Percentiles rank a stretch among this genome's conserved stretches.
Conservation (phyloP, 2,329 filamentous ascomycete genomes). For the Hypoxylon sp. region DNA sequence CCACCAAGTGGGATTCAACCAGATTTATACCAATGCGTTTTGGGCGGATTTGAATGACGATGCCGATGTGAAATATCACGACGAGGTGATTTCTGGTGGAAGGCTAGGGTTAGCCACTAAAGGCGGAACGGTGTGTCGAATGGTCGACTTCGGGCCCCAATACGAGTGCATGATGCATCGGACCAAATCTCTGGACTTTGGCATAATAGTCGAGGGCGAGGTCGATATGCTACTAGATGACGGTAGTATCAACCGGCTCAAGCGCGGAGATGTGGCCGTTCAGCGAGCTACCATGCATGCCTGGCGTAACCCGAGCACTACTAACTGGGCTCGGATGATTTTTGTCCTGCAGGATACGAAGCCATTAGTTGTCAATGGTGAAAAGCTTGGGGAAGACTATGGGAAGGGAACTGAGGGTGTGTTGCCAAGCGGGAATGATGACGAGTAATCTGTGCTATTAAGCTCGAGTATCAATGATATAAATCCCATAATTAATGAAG, state of each 20-base stretch:
- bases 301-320: constrained; percentile 65
- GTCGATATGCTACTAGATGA: constrained; percentile 67
- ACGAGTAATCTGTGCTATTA: constrained; percentile 13
- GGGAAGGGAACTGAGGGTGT: constrained; percentile 49
- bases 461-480: no score
- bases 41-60: constrained; percentile 59
- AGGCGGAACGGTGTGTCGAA: constrained; percentile 57
- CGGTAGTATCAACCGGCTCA: constrained; percentile 63
- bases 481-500: no score
- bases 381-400: constrained; percentile 51
- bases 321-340: constrained; percentile 63
- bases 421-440: constrained; percentile 49
- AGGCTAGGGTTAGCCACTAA: constrained; percentile 58
- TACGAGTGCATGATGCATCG: constrained; percentile 65
- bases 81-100: constrained; percentile 54
- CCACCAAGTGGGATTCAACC: constrained; percentile 55
- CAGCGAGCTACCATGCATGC: constrained; percentile 70
- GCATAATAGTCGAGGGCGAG: constrained; percentile 68
- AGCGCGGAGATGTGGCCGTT: constrained; percentile 67
- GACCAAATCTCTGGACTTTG: constrained; percentile 68
- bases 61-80: constrained; percentile 59
- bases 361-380: constrained; percentile 49
- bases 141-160: constrained; percentile 64
- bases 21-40: constrained; percentile 61
- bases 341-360: constrained; percentile 58